Evolutionary conservation across 352 stramenopile genomes (phyloP).

Genomic region (Phytopythium aichiense): DNA sequence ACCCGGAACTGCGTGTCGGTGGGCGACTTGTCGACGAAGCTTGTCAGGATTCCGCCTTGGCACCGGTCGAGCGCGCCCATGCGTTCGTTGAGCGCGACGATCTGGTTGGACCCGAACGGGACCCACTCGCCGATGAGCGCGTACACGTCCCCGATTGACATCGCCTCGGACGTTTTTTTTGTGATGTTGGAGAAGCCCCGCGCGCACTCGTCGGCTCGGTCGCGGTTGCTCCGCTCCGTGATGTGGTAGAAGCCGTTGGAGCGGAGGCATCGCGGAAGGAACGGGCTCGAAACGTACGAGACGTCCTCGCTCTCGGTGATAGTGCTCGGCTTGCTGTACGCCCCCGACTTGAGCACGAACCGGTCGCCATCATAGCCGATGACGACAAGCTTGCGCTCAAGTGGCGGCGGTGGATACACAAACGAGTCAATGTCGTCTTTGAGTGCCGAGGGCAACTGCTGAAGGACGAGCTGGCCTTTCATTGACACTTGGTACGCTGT

Average conservation of each 20-base stretch:
- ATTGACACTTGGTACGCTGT: constrained; percentile 95
- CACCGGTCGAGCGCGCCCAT: constrained; percentile 95
- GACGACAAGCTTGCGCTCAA: constrained; percentile 42
- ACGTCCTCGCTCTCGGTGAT: constrained; percentile 97
- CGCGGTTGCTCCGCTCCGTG: constrained; percentile 91
- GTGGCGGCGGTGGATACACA: constrained; percentile 42
- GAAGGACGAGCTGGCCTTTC: constrained; percentile 79
- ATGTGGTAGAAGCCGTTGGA: constrained; percentile 74
- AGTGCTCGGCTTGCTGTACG: constrained; percentile 86
- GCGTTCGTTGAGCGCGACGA: constrained; percentile 96
- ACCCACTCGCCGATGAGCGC: constrained; percentile 98
- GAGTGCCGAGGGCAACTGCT: constrained; percentile 75
- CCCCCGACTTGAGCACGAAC: constrained; percentile 71
- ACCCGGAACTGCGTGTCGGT: constrained; percentile 84
- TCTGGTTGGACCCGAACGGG: constrained; percentile 97
- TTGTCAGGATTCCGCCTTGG: constrained; percentile 96
- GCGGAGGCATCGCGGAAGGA: constrained; percentile 94
- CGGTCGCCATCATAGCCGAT: constrained; percentile 67
- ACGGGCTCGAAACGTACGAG: constrained; percentile 96
- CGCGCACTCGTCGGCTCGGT: constrained; percentile 86
- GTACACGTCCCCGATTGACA: constrained; percentile 94
- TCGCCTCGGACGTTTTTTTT: constrained; percentile 91
- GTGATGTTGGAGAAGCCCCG: constrained; percentile 78
- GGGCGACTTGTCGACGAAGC: constrained; percentile 85
- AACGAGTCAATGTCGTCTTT: constrained; percentile 69